Evolutionary conservation across 805 yeast species (phyloP).

Genomic region (Ogataea philodendri): DNA sequence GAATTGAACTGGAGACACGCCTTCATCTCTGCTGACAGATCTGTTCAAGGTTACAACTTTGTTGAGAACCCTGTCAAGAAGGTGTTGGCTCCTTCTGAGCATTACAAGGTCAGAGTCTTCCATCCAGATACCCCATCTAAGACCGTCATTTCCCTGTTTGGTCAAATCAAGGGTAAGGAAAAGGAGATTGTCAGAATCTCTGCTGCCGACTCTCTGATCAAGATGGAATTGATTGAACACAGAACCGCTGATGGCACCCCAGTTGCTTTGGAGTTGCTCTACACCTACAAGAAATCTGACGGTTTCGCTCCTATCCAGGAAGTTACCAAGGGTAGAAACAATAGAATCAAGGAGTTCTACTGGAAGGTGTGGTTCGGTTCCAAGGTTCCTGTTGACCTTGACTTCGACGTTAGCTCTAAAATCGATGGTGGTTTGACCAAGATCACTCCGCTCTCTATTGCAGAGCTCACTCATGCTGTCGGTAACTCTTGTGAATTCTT

Average conservation of each 20-base stretch:
- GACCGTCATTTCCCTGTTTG: constrained; percentile 63
- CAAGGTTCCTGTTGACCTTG: constrained; percentile 55
- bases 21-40: constrained; percentile 69
- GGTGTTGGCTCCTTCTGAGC: constrained; percentile 70
- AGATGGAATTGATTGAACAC: constrained; percentile 76
- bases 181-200: constrained; percentile 65
- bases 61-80: constrained; percentile 76
- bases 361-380: constrained; percentile 95
- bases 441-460: constrained; percentile 72
- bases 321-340: constrained; percentile 85
- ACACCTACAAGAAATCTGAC: constrained; percentile 74
- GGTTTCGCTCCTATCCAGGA: constrained; percentile 97
- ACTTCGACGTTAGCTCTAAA: constrained; percentile 66
- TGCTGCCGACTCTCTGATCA: constrained; percentile 53
- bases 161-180: constrained; percentile 67
- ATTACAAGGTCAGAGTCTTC: constrained; percentile 59
- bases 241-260: constrained; percentile 79
- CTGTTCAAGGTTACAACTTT: constrained; percentile 83
- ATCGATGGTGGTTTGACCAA: constrained; percentile 68
- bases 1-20: constrained; percentile 88
- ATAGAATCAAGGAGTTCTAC: constrained; percentile 91
- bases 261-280: constrained; percentile 72
- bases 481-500: constrained; percentile 97
- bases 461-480: constrained; percentile 94
- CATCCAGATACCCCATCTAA: constrained; percentile 50